A percentile compares a stretch with the other conserved stretches of the same genome.
Evolutionary conservation across 352 stramenopile species (phyloP).

Genomic region (Globisporangium heterothallicum): DNA sequence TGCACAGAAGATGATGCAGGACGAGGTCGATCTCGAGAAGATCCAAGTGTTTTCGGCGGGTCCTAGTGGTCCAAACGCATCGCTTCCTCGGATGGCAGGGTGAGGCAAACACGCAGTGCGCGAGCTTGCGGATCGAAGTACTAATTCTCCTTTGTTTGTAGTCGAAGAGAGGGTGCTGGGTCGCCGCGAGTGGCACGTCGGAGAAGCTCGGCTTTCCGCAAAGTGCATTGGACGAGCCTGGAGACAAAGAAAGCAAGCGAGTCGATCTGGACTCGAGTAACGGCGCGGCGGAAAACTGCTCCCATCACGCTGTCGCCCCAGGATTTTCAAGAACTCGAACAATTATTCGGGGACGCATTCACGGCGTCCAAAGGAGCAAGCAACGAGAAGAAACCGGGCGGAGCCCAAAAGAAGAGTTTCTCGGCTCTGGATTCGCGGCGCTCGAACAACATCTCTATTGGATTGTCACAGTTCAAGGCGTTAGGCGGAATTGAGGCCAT

Average conservation of each 20-base stretch:
- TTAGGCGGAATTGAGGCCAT: slow-evolving; percentile 41
- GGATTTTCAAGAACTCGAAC: slow-evolving; percentile 59
- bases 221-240: slow-evolving; percentile 77
- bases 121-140: background rate
- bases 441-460: slow-evolving; percentile 81
- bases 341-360: slow-evolving; percentile 42
- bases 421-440: slow-evolving; percentile 64
- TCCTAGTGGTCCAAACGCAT: slow-evolving; percentile 20
- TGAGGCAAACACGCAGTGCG: slow-evolving; percentile 9
- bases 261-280: slow-evolving; percentile 75
- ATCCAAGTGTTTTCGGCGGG: slow-evolving; percentile 55
- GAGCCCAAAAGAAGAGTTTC: slow-evolving; percentile 34
- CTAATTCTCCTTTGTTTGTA: background rate
- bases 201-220: slow-evolving; percentile 52
- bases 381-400: slow-evolving; percentile 13
- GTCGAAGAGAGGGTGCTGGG: slow-evolving; percentile 3
- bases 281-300: slow-evolving; percentile 50
- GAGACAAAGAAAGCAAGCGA: slow-evolving; percentile 46
- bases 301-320: slow-evolving; percentile 65
- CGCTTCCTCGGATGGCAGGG: background rate
- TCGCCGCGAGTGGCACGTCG: slow-evolving; percentile 22
- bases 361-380: background rate
- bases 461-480: slow-evolving; percentile 67
- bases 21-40: slow-evolving; percentile 55
- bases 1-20: slow-evolving; percentile 77